Base-by-base conservation (phyloP, 768 basidiomycete species). In the Fistulinella prunicolor region DNA sequence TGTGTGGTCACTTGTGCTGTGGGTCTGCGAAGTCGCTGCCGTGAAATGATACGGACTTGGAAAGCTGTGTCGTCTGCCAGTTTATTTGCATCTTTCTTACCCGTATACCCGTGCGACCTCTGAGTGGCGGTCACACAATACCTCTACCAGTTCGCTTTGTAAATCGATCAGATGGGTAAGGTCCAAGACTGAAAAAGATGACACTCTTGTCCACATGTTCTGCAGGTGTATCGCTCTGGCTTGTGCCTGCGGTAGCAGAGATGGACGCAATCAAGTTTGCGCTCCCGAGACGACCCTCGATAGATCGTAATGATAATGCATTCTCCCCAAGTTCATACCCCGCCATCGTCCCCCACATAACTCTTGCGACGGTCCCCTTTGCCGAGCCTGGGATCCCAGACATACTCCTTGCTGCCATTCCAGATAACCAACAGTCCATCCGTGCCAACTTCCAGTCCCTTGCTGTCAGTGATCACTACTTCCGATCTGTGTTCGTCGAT, bases 291-390 rank as follows among this genome's bases (percentile, higher is more conserved):
- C 67, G 45, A 53, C 58, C 55, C 37, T 39, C 34, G 55, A 55
- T n/a, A 37, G 49, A 42, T 35, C 42, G 24, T 16, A 9, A 20
- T n/a, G 9, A 28, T 19, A 12, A 20, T 14, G 9, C 20, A 9
- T 56, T 56, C 53, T 64, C 60, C 5, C 60, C 63, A 5, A 68
- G 64, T 9, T 80, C 82, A 0, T 89, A 82, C 59, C 83, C 85
- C 1, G 48, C 56, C 20, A 82, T 89, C 63, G 60, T 76, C 30
- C 85, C 86, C 6, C 88, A 91, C 64, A 75, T 89, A 58, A 90
- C 89, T 1, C 78, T 91, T 37, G 56, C 78, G 64, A 49, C 74
- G 64, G 37, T 71, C 68, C 53, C 78, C 66, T 43, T 38, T 32
- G 42, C 43, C 1, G 46, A 44, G 26, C 26, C 54, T 3, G 30